Percentiles rank a stretch among this genome's conserved stretches.
phyloP scores from a whole-genome alignment of 1,284 basidiomycete species.

The Mycosarcoma maydis region DNA sequence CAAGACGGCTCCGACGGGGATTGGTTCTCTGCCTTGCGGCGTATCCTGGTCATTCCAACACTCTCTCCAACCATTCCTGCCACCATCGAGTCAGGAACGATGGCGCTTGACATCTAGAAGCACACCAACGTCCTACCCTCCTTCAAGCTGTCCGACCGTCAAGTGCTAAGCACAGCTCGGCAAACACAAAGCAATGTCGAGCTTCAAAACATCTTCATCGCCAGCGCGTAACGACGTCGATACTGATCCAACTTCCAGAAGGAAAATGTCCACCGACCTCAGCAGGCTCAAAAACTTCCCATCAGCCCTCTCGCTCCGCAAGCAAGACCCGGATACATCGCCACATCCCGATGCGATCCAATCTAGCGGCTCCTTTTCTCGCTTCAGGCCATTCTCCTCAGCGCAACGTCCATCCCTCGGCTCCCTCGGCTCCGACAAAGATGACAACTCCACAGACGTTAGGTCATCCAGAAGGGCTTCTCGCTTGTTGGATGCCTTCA shows the following conservation, averaged over 20 bases:
- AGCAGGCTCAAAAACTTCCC: conserved; percentile 38
- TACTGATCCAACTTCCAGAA: conserved; percentile 22
- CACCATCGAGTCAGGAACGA: too few species aligned
- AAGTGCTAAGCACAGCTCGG: too few species aligned
- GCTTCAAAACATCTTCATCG: conserved; percentile 1
- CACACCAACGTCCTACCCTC: too few species aligned
- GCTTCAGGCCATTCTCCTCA: conserved; percentile 25
- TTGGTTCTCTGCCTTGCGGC: too few species aligned
- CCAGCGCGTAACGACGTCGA: conserved; percentile 1
- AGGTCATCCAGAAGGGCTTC: conserved; percentile 24
- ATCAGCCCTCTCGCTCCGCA: conserved; percentile 36
- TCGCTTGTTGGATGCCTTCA: conserved; percentile 41
- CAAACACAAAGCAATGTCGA: conserved; percentile 26
- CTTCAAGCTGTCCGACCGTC: too few species aligned
- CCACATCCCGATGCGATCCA: conserved; percentile 5
- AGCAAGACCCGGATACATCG: conserved; percentile 19
- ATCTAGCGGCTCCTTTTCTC: conserved; percentile 24
- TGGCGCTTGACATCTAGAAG: too few species aligned
- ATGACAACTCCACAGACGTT: conserved; percentile 12
- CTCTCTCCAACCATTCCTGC: too few species aligned
- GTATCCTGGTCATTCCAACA: too few species aligned
- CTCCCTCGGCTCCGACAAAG: conserved; percentile 11
- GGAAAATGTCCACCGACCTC: conserved; percentile 32
- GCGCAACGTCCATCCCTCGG: conserved; percentile 6
- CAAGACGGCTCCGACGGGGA: too few species aligned